Conservation (phyloP, 202 grass and related monocot species). For the Carex arenaria region DNA sequence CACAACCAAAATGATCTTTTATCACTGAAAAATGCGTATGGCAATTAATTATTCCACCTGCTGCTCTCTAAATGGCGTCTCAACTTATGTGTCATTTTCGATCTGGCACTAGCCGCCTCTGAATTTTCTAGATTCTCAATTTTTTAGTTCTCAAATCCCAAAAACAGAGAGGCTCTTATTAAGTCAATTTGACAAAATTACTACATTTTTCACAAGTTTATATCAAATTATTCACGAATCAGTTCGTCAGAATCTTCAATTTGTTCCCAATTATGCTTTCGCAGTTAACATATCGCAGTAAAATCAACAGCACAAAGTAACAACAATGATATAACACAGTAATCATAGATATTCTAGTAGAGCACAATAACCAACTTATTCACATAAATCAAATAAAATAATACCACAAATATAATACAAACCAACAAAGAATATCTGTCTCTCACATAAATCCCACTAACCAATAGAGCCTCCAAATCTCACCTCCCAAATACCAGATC, state of each 20-base stretch:
- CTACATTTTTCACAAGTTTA: background rate
- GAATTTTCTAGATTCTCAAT: background rate
- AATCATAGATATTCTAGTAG: background rate
- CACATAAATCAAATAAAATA: constrained; percentile 21
- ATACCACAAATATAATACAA: constrained; percentile 38
- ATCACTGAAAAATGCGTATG: too few relatives aligned
- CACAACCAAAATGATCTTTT: background rate
- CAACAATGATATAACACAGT: background rate
- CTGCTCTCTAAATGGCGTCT: background rate
- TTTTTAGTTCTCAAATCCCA: background rate
- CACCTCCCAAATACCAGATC: constrained; percentile 6
- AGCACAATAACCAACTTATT: constrained; percentile 8
- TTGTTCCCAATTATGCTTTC: background rate
- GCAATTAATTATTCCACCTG: background rate
- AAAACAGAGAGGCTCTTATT: background rate
- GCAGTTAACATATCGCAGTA: background rate
- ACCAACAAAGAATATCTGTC: constrained; percentile 14
- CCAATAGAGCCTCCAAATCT: background rate
- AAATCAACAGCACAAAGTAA: background rate
- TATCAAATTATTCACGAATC: background rate
- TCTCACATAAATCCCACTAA: background rate
- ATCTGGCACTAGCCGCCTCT: background rate
- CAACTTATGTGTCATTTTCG: background rate
- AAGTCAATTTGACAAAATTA: background rate
- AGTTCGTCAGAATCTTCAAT: background rate